These are phyloP conservation scores for Talaromyces marneffei DNA, from an alignment of 2,329 filamentous ascomycete species.

Conservation along the genomic window DNA sequence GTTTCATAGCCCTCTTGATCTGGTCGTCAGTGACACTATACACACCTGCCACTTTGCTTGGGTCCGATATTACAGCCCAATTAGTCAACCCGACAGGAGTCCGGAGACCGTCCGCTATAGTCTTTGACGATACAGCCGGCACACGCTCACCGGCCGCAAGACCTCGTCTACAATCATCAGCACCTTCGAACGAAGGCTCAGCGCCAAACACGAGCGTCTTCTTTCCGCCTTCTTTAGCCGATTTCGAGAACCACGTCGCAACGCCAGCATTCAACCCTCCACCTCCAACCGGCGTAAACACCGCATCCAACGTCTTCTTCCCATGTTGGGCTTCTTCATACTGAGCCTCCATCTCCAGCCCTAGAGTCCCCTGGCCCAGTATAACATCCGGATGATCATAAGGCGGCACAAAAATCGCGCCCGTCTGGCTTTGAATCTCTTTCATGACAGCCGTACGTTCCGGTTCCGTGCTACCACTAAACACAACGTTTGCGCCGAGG, in stretches of 20 bases:
- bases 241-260: slow-evolving; percentile 62
- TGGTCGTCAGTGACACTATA: slow-evolving; percentile 73
- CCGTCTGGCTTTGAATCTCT: slow-evolving; percentile 64
- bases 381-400: slow-evolving; percentile 92
- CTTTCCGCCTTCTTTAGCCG: slow-evolving; percentile 43
- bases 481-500: slow-evolving; percentile 72
- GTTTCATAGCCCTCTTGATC: slow-evolving; percentile 67
- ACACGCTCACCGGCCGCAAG: slow-evolving; percentile 61
- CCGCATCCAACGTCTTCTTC: slow-evolving; percentile 51
- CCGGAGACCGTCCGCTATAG: slow-evolving; percentile 81
- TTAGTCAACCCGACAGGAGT: slow-evolving; percentile 73
- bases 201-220: slow-evolving; percentile 72
- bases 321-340: slow-evolving; percentile 45
- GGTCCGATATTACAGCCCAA: slow-evolving; percentile 70
- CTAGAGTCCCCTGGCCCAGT: slow-evolving; percentile 86
- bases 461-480: slow-evolving; percentile 70
- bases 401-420: slow-evolving; percentile 75
- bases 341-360: slow-evolving; percentile 74
- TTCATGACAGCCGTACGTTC: slow-evolving; percentile 75
- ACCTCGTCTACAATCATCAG: slow-evolving; percentile 73
- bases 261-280: slow-evolving; percentile 83
- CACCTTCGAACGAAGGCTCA: slow-evolving; percentile 76
- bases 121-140: slow-evolving; percentile 64
- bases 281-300: slow-evolving; percentile 80
- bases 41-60: slow-evolving; percentile 63